Conservation (phyloP, 2,329 filamentous ascomycete genomes). For the Alternaria gansuensis region DNA sequence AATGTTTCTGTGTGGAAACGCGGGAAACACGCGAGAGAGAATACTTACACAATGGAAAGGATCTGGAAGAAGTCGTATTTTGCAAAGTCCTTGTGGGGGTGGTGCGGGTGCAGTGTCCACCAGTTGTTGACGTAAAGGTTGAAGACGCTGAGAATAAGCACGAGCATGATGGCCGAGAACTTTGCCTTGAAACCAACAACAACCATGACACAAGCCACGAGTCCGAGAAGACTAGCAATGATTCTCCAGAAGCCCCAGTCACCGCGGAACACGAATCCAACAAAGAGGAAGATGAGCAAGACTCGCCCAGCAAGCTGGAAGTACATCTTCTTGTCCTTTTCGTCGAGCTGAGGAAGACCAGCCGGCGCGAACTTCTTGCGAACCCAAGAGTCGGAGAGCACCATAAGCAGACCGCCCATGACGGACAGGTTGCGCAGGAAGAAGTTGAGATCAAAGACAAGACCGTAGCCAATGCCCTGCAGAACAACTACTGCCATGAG, state of each 20-base stretch:
- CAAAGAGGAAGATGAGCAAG: slow-evolving; percentile 94
- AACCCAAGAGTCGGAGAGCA: slow-evolving; percentile 96
- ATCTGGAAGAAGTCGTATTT: slow-evolving; percentile 99
- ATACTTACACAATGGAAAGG: slow-evolving; percentile 85
- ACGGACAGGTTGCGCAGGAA: slow-evolving; percentile 99
- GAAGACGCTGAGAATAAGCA: slow-evolving; percentile 94
- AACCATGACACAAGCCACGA: slow-evolving; percentile 96
- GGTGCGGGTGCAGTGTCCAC: slow-evolving; percentile 99
- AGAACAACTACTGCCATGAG: slow-evolving; percentile 90
- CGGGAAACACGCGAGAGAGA: slow-evolving; percentile 1
- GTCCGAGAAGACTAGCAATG: slow-evolving; percentile 81
- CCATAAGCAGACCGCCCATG: slow-evolving; percentile 96
- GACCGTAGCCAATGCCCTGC: slow-evolving; percentile 93
- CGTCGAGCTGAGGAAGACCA: slow-evolving; percentile 89
- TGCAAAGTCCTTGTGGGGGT: slow-evolving; percentile 99
- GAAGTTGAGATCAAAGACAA: slow-evolving; percentile 99
- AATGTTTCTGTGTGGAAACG: neutral
- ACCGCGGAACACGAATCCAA: slow-evolving; percentile 95
- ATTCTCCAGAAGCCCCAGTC: slow-evolving; percentile 91
- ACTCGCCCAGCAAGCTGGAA: slow-evolving; percentile 97
- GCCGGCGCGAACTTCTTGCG: slow-evolving; percentile 97
- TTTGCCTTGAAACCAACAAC: slow-evolving; percentile 99
- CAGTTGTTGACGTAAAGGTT: slow-evolving; percentile 99
- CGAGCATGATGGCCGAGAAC: slow-evolving; percentile 94
- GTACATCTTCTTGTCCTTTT: slow-evolving; percentile 99